These are phyloP conservation scores for Nowakowskiella sp. DNA, from an alignment of 192 early-diverging fungal species.

Conservation along the genomic window DNA sequence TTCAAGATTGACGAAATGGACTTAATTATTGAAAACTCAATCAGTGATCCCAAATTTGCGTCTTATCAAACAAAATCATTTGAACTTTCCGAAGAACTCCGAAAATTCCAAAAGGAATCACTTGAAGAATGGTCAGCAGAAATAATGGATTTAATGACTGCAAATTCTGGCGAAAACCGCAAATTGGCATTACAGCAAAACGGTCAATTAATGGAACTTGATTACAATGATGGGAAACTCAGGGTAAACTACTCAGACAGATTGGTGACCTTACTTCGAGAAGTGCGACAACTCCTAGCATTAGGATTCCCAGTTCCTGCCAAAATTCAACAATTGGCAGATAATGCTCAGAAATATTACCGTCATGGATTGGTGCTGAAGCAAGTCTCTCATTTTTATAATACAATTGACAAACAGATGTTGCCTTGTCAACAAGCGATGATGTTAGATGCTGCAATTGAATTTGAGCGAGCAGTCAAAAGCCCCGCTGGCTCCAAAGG, in stretches of 20 bases:
- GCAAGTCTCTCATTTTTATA: slow-evolving; percentile 56
- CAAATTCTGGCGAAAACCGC: not conserved
- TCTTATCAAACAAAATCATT: slow-evolving; percentile 18
- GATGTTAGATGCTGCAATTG: slow-evolving; percentile 41
- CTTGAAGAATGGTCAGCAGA: slow-evolving; percentile 33
- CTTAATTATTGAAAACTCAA: slow-evolving; percentile 13
- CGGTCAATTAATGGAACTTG: slow-evolving; percentile 44
- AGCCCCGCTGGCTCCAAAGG: slow-evolving; percentile 18
- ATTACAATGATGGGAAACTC: slow-evolving; percentile 34
- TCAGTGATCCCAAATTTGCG: slow-evolving; percentile 23
- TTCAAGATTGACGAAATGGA: slow-evolving; percentile 34
- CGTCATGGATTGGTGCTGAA: slow-evolving; percentile 44
- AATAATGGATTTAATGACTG: slow-evolving; percentile 25
- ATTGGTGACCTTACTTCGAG: slow-evolving; percentile 36
- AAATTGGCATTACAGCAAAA: slow-evolving; percentile 8
- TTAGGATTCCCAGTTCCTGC: slow-evolving; percentile 43
- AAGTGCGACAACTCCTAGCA: slow-evolving; percentile 41
- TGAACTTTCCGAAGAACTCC: slow-evolving; percentile 26
- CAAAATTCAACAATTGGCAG: slow-evolving; percentile 31
- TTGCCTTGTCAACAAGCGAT: slow-evolving; percentile 45
- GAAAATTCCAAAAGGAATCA: slow-evolving; percentile 33
- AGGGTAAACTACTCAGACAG: slow-evolving; percentile 43
- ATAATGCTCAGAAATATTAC: slow-evolving; percentile 39
- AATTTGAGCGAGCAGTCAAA: slow-evolving; percentile 45
- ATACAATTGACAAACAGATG: slow-evolving; percentile 57